phyloP scores from a whole-genome alignment of 306 rosid species.

The Citrullus colocynthis region DNA sequence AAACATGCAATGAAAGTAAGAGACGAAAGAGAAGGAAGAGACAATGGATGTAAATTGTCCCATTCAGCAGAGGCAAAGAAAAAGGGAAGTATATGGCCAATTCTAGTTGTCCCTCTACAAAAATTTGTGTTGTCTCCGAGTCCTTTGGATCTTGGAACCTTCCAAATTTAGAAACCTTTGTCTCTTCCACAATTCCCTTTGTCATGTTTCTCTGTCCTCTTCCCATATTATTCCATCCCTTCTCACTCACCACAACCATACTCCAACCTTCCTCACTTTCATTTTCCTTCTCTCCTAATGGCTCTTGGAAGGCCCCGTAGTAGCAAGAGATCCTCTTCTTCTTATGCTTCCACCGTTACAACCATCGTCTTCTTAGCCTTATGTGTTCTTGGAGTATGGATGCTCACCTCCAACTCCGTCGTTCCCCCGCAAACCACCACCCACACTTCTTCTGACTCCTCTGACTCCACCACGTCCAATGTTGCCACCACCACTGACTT shows the following conservation, averaged over 20 bases:
- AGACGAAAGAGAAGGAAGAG: background rate
- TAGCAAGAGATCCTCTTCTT: conserved; percentile 40
- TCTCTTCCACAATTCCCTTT: background rate
- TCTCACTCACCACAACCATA: background rate
- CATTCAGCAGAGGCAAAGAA: background rate
- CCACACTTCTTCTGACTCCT: conserved; percentile 16
- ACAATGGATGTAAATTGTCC: background rate
- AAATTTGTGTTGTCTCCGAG: conserved; percentile 40
- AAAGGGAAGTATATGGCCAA: background rate
- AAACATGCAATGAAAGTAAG: background rate
- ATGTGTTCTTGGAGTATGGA: conserved; percentile 59
- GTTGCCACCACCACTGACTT: background rate
- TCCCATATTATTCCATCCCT: background rate
- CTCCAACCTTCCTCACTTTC: background rate
- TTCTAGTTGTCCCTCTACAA: background rate
- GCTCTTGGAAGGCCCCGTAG: conserved; percentile 47
- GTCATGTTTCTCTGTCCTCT: background rate
- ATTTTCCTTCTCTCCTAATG: conserved; percentile 16
- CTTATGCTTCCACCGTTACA: conserved; percentile 47
- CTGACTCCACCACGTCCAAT: background rate
- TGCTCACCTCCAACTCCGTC: conserved; percentile 35
- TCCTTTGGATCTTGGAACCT: conserved; percentile 55
- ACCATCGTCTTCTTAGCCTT: conserved; percentile 40
- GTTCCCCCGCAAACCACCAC: conserved; percentile 19
- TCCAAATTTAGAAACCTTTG: conserved; percentile 22